Base-by-base conservation (phyloP, 192 early-diverging fungal species). In the Helicostylum pulchrum region DNA sequence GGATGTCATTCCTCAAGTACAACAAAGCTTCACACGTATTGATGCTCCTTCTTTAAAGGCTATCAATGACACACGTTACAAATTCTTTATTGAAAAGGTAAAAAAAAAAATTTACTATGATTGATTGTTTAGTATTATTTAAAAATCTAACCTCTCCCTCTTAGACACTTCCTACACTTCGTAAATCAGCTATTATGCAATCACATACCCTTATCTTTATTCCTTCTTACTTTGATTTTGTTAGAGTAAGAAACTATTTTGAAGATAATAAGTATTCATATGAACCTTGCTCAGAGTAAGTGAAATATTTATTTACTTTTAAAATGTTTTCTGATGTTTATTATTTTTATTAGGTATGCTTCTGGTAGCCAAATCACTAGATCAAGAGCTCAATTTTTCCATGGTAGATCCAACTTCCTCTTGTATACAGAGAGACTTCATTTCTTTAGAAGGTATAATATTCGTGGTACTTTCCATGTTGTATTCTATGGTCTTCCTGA, bases 211-310 rank as follows among this genome's bases (percentile, higher is more conserved):
- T 93, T 56, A 83, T 99, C 45, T 93, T 93, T 76, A 85, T 94
- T 1, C 89, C 96, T 8, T 92, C 90, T 8, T 99, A 98, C 70
- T 95, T 97, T 83, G 97, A 99, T 66, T 99, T 89, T 84, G 91
- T 99, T 12, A 82, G 94, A 7, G 57, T 99, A 46, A 81, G 95
- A 46, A 99, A 99, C 70, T 86, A 92, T 73, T 80, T 96, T 58
- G 76, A 82, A 23, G 88, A 91, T 63, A 86, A 86, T 64, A 76
- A 82, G 59, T 91, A 82, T 63, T 82, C 85, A 10, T 90, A 92
- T 78, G 89, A 78, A 8, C 76, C 81, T n/a, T 84, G 97, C 26
- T 92, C 84, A 49, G 97, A 99, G 84, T 91, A 77, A 68, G 81
- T 73, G 12, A 26, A 7, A 21, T 61, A 21, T 23, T 54, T 54